Evolutionary conservation across 2,329 filamentous ascomycete genomes (phyloP).

Genomic region (Sarocladium brachiariae): DNA sequence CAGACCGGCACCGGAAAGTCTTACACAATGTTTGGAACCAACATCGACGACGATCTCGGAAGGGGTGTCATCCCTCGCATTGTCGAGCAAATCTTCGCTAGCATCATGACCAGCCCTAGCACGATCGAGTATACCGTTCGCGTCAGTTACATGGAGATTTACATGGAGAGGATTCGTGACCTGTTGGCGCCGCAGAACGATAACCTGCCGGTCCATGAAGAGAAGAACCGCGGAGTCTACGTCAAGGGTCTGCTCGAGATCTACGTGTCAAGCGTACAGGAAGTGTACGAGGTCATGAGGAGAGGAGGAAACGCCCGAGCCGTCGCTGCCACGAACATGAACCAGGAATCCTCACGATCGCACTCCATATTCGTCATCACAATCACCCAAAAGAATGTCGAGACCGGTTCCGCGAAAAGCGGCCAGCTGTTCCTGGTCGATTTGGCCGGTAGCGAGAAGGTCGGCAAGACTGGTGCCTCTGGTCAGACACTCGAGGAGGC

Average conservation of each 20-base stretch:
- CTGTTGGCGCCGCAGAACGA: conserved; percentile 87
- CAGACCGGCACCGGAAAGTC: conserved; percentile 98
- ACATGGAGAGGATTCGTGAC: conserved; percentile 98
- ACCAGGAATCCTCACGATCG: conserved; percentile 94
- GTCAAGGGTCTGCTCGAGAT: conserved; percentile 93
- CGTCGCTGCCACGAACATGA: conserved; percentile 98
- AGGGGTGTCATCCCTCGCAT: conserved; percentile 96
- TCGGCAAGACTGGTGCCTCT: conserved; percentile 95
- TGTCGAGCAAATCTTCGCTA: conserved; percentile 94
- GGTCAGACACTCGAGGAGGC: conserved; percentile 96
- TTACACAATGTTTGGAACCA: conserved; percentile 78
- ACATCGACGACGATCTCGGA: conserved; percentile 81
- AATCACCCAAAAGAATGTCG: conserved; percentile 94
- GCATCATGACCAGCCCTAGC: conserved; percentile 82
- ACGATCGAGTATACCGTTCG: conserved; percentile 98
- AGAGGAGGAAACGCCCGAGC: conserved; percentile 82
- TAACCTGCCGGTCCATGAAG: conserved; percentile 95
- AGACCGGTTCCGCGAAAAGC: conserved; percentile 92
- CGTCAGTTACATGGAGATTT: conserved; percentile 99
- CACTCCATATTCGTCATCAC: conserved; percentile 98
- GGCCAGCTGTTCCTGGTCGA: conserved; percentile 96
- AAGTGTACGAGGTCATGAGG: conserved; percentile 95
- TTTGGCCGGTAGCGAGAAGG: conserved; percentile 96
- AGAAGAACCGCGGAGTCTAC: conserved; percentile 92
- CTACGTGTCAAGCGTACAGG: conserved; percentile 90